A percentile compares a stretch with the other conserved stretches of the same genome.
phyloP scores from a whole-genome alignment of 257 asterid genomes.

The Penstemon eatonii region DNA sequence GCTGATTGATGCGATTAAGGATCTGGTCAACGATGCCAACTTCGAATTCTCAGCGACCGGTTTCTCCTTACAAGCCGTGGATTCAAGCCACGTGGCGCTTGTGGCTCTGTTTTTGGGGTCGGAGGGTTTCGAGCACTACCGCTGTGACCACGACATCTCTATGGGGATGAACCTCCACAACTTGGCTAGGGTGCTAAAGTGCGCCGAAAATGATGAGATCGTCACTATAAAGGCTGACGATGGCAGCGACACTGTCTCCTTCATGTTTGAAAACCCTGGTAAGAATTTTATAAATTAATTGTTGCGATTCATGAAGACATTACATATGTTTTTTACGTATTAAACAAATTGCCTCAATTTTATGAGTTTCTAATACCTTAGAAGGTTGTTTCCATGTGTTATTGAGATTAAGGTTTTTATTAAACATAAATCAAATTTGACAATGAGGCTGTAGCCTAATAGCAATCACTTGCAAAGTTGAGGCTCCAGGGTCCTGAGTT shows the following conservation, averaged over 20 bases:
- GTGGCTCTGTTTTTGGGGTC: constrained; percentile 63
- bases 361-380: too few relatives aligned
- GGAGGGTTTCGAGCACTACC: constrained; percentile 70
- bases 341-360: too few relatives aligned
- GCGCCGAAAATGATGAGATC: constrained; percentile 64
- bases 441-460: too few relatives aligned
- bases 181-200: constrained; percentile 60
- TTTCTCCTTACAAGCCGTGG: constrained; percentile 68
- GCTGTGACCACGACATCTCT: constrained; percentile 62
- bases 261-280: constrained; percentile 69
- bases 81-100: constrained; percentile 67
- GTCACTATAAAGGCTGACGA: constrained; percentile 66
- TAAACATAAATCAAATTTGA: too few relatives aligned
- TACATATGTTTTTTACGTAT: too few relatives aligned
- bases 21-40: constrained; percentile 61
- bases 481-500: too few relatives aligned
- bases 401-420: too few relatives aligned
- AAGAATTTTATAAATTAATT: constrained; percentile 1
- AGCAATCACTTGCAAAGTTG: too few relatives aligned
- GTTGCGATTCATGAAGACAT: too few relatives aligned
- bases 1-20: constrained; percentile 51
- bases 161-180: constrained; percentile 62
- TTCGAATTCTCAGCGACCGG: constrained; percentile 69
- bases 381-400: too few relatives aligned
- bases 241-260: constrained; percentile 58